Percentiles rank a stretch among this genome's conserved stretches.
Conservation (phyloP, 208 protist genomes). For the Strigomonas galati region DNA sequence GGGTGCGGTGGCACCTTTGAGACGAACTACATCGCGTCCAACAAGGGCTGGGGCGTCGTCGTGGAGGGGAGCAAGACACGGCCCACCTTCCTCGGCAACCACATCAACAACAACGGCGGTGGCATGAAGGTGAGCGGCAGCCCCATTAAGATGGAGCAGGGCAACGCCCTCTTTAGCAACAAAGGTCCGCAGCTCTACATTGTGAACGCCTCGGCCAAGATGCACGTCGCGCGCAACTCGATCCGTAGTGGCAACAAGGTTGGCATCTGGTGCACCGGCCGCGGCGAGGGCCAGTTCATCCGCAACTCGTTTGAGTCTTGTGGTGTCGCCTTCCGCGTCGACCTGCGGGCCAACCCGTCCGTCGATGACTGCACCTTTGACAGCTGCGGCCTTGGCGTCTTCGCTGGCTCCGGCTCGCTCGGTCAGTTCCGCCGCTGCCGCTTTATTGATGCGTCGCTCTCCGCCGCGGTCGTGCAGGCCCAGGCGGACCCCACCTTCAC, state of each 20-base stretch:
- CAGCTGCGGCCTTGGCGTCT: conserved; percentile 26
- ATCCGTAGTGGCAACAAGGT: conserved; percentile 23
- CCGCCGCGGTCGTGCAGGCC: conserved; percentile 19
- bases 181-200: conserved; percentile 32
- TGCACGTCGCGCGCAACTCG: conserved; percentile 19
- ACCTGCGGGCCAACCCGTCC: conserved; percentile 22
- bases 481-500: conserved; percentile 22
- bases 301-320: conserved; percentile 32
- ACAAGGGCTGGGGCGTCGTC: conserved; percentile 43
- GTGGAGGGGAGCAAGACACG: conserved; percentile 20
- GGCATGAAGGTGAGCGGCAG: conserved; percentile 25
- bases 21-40: conserved; percentile 35
- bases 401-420: conserved; percentile 8
- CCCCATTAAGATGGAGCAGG: conserved; percentile 14
- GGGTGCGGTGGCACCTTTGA: conserved; percentile 28
- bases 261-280: conserved; percentile 27
- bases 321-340: conserved; percentile 25
- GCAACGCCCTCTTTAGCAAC: conserved; percentile 33
- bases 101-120: conserved; percentile 30
- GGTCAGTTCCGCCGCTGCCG: conserved; percentile 26
- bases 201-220: conserved; percentile 14
- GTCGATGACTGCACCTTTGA: conserved; percentile 31
- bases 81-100: conserved; percentile 24
- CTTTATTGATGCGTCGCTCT: conserved; percentile 20
- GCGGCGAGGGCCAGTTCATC: conserved; percentile 17